phyloP scores from a whole-genome alignment of 2,329 filamentous ascomycete species.

The Microdochium trichocladiopsis region DNA sequence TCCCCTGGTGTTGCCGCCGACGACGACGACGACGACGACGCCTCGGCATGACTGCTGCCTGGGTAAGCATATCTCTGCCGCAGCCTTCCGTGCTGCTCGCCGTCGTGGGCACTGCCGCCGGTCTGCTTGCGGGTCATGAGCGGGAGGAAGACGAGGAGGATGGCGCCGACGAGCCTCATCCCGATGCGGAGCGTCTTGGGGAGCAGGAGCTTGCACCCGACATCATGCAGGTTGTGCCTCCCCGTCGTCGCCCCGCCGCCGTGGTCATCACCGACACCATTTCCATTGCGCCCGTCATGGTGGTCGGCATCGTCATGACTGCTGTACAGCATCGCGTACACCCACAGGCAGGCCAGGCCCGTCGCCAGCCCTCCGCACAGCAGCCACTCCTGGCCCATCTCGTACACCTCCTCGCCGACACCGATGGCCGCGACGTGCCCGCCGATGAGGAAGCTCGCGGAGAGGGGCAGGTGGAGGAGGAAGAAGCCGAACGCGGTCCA shows the following conservation, averaged over 20 bases:
- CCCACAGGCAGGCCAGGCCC: constrained; percentile 35
- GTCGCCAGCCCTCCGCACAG: constrained; percentile 36
- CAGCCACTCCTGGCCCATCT: constrained; percentile 36
- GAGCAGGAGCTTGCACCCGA: constrained; percentile 17
- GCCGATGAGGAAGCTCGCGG: constrained; percentile 36
- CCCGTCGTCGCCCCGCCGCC: too few species aligned
- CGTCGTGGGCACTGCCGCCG: background rate
- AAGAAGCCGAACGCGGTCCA: constrained; percentile 37
- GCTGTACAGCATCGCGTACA: constrained; percentile 31
- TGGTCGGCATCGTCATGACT: constrained; percentile 23
- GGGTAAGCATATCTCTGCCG: too few species aligned
- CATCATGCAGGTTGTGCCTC: constrained; percentile 4
- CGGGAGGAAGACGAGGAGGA: constrained; percentile 21
- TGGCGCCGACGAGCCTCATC: constrained; percentile 18
- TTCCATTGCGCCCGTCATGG: constrained; percentile 3
- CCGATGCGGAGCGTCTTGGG: constrained; percentile 24
- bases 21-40: background rate
- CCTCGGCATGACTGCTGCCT: background rate
- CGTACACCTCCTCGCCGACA: constrained; percentile 28
- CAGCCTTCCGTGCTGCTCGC: too few species aligned
- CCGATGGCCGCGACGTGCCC: constrained; percentile 36
- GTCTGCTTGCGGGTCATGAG: constrained; percentile 4
- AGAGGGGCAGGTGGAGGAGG: constrained; percentile 34
- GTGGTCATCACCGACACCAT: constrained; percentile 4
- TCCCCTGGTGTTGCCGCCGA: background rate